These are phyloP conservation scores for Jaminaea rosea DNA, from an alignment of 1,284 basidiomycete genomes.

Conservation along the genomic window DNA sequence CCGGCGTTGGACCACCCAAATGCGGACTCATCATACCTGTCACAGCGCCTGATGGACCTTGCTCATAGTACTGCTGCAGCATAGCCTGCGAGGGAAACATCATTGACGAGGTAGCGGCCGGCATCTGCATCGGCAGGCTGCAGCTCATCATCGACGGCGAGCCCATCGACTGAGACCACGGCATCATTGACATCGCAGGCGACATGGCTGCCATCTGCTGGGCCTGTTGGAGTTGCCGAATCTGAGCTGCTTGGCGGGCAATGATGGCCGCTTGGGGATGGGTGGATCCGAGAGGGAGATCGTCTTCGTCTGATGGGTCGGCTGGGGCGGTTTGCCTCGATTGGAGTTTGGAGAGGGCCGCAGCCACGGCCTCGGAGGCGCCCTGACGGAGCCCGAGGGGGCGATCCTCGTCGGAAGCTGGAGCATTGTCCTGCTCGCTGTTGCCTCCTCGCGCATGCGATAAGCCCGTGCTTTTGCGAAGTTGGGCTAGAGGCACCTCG, in stretches of 20 bases:
- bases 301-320: conserved; percentile 12
- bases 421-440: background rate
- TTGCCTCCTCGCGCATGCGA: background rate
- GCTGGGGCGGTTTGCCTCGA: background rate
- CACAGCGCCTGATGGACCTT: too few species aligned
- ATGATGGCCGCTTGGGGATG: conserved; percentile 45
- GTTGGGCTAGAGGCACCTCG: conserved; percentile 27
- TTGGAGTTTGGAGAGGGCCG: background rate
- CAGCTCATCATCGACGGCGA: too few species aligned
- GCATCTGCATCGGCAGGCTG: too few species aligned
- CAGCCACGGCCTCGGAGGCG: background rate
- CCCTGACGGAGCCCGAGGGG: conserved; percentile 25
- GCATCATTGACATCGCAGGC: too few species aligned
- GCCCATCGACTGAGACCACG: too few species aligned
- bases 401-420: conserved; percentile 28
- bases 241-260: conserved; percentile 40
- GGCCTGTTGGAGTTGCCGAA: conserved; percentile 34
- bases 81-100: too few species aligned
- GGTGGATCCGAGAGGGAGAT: conserved; percentile 29
- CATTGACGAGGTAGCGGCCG: too few species aligned
- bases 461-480: conserved; percentile 25
- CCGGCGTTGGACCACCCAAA: too few species aligned
- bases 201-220: too few species aligned
- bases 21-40: too few species aligned
- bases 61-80: too few species aligned